A percentile compares a stretch with the other conserved stretches of the same genome.
Evolutionary conservation across 495 filamentous ascomycete species (phyloP).

Genomic region (Daldinia grandis): DNA sequence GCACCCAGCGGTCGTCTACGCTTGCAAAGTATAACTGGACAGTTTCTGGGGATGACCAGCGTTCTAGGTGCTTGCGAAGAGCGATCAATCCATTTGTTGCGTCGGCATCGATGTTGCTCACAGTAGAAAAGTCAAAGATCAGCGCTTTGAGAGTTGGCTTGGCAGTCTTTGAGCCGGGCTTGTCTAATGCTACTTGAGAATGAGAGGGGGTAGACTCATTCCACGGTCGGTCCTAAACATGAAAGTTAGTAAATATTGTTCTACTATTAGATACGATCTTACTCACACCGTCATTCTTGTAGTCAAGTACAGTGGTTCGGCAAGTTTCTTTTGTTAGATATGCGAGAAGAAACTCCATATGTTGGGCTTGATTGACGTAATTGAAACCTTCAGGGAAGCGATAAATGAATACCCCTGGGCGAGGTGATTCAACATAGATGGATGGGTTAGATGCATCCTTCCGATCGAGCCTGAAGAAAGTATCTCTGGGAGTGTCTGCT

Average conservation of each 20-base stretch:
- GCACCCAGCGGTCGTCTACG: slow-evolving; percentile 14
- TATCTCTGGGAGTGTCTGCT: background rate
- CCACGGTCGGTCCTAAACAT: slow-evolving; percentile 8
- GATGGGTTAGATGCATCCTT: slow-evolving; percentile 5
- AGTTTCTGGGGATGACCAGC: slow-evolving; percentile 4
- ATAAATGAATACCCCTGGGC: slow-evolving; percentile 9
- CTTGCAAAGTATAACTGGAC: slow-evolving; percentile 6
- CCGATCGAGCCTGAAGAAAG: slow-evolving; percentile 4
- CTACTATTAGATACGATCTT: background rate
- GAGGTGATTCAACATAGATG: slow-evolving; percentile 2
- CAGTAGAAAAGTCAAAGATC: slow-evolving; percentile 13
- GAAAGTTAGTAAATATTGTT: background rate
- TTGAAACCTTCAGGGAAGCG: slow-evolving; percentile 14
- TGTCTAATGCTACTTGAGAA: background rate
- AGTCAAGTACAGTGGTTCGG: background rate
- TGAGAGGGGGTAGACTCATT: background rate
- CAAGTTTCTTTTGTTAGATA: background rate
- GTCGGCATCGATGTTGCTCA: background rate
- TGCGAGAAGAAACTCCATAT: slow-evolving; percentile 6
- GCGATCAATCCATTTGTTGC: slow-evolving; percentile 4
- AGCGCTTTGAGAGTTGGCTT: slow-evolving; percentile 8
- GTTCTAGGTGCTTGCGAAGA: slow-evolving; percentile 7
- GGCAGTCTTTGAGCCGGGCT: background rate
- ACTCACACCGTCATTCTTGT: slow-evolving; percentile 7
- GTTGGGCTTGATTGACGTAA: slow-evolving; percentile 10